Conservation (phyloP, 2,329 filamentous ascomycete genomes). For the Atkinsonella texensis region DNA sequence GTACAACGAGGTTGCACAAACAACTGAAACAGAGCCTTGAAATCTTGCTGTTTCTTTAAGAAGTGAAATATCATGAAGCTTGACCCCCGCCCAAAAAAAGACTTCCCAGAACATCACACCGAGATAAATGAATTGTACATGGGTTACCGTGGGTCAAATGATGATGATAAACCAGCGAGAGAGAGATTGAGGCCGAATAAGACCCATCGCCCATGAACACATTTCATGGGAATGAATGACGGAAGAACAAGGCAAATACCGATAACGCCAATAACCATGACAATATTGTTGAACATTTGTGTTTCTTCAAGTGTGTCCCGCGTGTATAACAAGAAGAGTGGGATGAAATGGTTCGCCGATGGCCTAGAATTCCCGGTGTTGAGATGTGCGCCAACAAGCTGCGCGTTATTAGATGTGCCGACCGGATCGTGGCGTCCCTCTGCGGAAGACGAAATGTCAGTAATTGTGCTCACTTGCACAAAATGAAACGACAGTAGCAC, state of each 20-base stretch:
- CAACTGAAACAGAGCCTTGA: not conserved
- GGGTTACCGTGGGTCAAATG: slow-evolving; percentile 9
- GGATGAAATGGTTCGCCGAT: not conserved
- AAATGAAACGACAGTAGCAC: slow-evolving; percentile 13
- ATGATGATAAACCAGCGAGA: not conserved
- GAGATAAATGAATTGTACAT: slow-evolving; percentile 25
- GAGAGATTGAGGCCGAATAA: not conserved
- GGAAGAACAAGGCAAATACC: not conserved
- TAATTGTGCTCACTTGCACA: not conserved
- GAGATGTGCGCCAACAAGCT: slow-evolving; percentile 4
- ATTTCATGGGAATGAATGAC: not conserved
- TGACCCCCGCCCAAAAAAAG: not conserved
- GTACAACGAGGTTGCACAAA: not conserved
- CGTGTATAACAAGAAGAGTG: slow-evolving; percentile 2
- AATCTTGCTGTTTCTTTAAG: not conserved
- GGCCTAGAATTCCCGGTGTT: not conserved
- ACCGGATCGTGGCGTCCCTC: slow-evolving; percentile 35
- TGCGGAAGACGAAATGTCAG: slow-evolving; percentile 7
- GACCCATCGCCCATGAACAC: not conserved
- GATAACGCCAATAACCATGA: not conserved
- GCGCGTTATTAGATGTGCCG: slow-evolving; percentile 21
- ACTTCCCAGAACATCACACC: not conserved
- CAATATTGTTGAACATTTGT: not conserved
- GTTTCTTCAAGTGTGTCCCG: not conserved
- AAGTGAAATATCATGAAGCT: not conserved